Conservation (phyloP, 73 alveolate genomes). For the Paramecium tetraurelia region DNA sequence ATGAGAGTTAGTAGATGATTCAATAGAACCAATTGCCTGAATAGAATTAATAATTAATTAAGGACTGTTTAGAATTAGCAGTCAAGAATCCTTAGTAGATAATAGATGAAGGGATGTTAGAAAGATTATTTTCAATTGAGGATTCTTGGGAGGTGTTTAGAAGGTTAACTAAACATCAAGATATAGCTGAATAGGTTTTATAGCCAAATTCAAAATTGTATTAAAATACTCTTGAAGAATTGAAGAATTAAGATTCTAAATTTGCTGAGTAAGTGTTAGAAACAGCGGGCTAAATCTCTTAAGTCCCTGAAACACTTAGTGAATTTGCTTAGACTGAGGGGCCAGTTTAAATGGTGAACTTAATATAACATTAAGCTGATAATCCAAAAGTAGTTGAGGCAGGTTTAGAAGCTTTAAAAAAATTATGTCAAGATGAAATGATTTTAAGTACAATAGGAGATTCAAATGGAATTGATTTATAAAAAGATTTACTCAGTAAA, state of each 20-base stretch:
- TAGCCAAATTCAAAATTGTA: not conserved
- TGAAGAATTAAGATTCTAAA: not conserved
- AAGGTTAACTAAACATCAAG: not conserved
- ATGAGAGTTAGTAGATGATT: not conserved
- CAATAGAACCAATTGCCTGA: not conserved
- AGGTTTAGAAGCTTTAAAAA: slow-evolving; percentile 21
- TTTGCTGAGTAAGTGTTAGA: slow-evolving; percentile 19
- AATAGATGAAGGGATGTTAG: slow-evolving; percentile 1
- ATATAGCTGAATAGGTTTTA: not conserved
- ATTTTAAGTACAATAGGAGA: not conserved
- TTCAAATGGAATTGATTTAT: not conserved
- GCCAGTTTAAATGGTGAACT: not conserved
- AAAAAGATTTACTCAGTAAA: not conserved
- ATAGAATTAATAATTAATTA: not conserved
- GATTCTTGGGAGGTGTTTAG: slow-evolving; percentile 19
- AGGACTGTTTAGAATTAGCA: not conserved
- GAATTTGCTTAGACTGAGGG: not conserved
- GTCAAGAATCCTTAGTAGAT: not conserved
- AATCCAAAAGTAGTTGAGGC: slow-evolving; percentile 5
- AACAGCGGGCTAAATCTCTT: not conserved
- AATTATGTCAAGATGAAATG: slow-evolving; percentile 35
- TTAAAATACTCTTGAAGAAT: not conserved
- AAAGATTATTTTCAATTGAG: not conserved
- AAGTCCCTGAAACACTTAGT: not conserved
- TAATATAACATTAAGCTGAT: not conserved